These are phyloP conservation scores for Arthrobotrys musiformis DNA, from an alignment of 2,329 filamentous ascomycete genomes.

Conservation along the genomic window DNA sequence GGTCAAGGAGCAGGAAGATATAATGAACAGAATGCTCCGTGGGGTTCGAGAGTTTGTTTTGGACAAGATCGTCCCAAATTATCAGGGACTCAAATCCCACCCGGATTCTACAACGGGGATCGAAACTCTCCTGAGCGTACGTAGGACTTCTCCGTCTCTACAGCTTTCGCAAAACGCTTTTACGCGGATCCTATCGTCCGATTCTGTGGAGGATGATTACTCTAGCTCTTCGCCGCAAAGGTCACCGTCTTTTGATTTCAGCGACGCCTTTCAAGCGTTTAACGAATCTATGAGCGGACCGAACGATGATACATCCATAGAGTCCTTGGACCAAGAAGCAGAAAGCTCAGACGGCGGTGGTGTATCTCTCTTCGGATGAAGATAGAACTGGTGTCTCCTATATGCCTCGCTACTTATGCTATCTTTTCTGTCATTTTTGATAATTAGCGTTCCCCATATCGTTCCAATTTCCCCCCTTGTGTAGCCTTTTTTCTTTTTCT, in stretches of 20 bases:
- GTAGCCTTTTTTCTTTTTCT: too few relatives aligned
- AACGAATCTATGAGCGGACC: too few relatives aligned
- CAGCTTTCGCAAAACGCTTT: not conserved
- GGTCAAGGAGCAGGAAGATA: slow-evolving; percentile 7
- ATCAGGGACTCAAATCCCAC: not conserved
- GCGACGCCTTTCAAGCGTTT: too few relatives aligned
- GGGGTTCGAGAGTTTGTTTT: slow-evolving; percentile 1
- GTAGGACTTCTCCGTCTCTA: too few relatives aligned
- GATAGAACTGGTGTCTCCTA: not conserved
- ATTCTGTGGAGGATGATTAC: too few relatives aligned
- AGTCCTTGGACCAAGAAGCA: not conserved
- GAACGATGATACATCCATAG: too few relatives aligned
- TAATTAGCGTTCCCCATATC: too few relatives aligned
- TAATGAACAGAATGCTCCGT: slow-evolving; percentile 8
- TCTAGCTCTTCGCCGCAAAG: too few relatives aligned
- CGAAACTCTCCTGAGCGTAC: not conserved
- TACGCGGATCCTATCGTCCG: not conserved
- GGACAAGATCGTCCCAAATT: not conserved
- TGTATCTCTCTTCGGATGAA: not conserved
- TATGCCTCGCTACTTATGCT: not conserved
- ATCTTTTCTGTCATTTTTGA: not conserved
- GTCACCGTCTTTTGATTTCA: too few relatives aligned
- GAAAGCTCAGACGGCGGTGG: not conserved
- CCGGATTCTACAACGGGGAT: slow-evolving; percentile 15
- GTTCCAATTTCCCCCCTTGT: too few relatives aligned